phyloP scores from a whole-genome alignment of 202 grass and related monocot genomes.

The Thinopyrum obtusiflorum region DNA sequence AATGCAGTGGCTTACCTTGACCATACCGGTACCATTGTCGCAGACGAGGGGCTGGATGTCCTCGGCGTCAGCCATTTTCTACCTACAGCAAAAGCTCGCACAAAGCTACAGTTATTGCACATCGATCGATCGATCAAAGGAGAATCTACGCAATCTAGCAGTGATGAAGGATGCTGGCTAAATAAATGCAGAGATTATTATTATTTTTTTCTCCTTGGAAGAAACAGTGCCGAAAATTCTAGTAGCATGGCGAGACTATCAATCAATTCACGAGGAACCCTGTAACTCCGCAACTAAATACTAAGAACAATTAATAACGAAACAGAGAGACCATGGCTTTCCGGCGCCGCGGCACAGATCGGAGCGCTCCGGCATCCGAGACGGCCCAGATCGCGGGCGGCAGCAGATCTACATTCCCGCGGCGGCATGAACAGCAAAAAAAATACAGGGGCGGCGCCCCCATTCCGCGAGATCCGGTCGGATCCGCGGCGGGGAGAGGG shows the following conservation, averaged over 20 bases:
- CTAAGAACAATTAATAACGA: not conserved
- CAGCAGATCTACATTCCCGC: constrained; percentile 38
- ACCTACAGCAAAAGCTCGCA: constrained; percentile 36
- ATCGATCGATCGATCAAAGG: not conserved
- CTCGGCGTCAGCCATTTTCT: constrained; percentile 85
- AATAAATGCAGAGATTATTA: not conserved
- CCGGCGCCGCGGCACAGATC: constrained; percentile 5
- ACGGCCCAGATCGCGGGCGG: constrained; percentile 33
- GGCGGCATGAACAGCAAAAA: no score
- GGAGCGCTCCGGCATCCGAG: constrained; percentile 12
- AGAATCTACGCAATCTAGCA: not conserved
- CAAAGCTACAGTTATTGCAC: constrained; percentile 16
- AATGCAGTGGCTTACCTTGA: constrained; percentile 61
- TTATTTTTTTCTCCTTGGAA: not conserved
- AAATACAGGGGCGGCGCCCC: not conserved
- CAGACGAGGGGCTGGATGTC: constrained; percentile 91
- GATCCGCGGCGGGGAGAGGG: constrained; percentile 23
- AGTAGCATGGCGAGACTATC: not conserved
- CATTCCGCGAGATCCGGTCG: constrained; percentile 19
- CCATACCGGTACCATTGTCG: constrained; percentile 97
- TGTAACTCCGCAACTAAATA: not conserved
- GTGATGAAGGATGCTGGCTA: not conserved
- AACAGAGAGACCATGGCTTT: no score
- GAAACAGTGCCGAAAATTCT: not conserved
- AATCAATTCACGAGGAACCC: not conserved